Evolutionary conservation across 2,329 filamentous ascomycete species (phyloP).

Genomic region (Sporothrix luriei): DNA sequence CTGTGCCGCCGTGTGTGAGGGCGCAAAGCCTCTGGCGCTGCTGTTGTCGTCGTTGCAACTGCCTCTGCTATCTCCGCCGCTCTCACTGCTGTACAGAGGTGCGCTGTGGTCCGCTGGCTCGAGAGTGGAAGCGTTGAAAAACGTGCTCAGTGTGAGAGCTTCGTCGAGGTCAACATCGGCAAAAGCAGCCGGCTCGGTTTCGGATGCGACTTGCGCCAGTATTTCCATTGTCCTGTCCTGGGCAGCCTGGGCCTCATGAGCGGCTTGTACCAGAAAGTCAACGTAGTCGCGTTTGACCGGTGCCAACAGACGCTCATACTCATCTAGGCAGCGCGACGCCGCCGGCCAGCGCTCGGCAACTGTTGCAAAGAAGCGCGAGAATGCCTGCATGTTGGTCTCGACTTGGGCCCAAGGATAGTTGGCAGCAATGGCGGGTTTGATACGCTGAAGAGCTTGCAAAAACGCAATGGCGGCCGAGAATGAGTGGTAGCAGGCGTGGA

Average conservation of each 20-base stretch:
- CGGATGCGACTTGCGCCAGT: background rate
- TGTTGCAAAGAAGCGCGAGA: slow-evolving; percentile 28
- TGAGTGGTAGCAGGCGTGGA: slow-evolving; percentile 29
- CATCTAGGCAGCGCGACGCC: slow-evolving; percentile 24
- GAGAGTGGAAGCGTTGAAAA: slow-evolving; percentile 24
- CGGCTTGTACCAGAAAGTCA: slow-evolving; percentile 21
- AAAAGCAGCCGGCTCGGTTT: background rate
- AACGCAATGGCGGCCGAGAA: slow-evolving; percentile 28
- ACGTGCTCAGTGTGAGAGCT: slow-evolving; percentile 11
- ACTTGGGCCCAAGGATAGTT: slow-evolving; percentile 25
- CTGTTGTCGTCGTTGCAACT: background rate
- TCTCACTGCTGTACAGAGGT: background rate
- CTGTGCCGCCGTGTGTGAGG: background rate
- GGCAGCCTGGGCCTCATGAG: slow-evolving; percentile 10
- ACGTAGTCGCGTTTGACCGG: slow-evolving; percentile 19
- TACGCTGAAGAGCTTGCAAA: slow-evolving; percentile 28
- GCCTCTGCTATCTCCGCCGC: too few relatives aligned
- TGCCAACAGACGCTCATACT: slow-evolving; percentile 28
- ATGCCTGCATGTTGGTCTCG: slow-evolving; percentile 26
- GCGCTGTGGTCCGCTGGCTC: slow-evolving; percentile 1
- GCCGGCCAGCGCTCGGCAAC: slow-evolving; percentile 28
- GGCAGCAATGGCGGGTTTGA: slow-evolving; percentile 24
- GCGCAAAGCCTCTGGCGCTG: background rate
- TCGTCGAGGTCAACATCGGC: slow-evolving; percentile 26
- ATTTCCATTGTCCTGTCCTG: background rate